Evolutionary conservation across 176 grass and related monocot species (phyloP), one percentile per base, ranked within the genome.

Genomic region (Oryza glaberrima): DNA sequence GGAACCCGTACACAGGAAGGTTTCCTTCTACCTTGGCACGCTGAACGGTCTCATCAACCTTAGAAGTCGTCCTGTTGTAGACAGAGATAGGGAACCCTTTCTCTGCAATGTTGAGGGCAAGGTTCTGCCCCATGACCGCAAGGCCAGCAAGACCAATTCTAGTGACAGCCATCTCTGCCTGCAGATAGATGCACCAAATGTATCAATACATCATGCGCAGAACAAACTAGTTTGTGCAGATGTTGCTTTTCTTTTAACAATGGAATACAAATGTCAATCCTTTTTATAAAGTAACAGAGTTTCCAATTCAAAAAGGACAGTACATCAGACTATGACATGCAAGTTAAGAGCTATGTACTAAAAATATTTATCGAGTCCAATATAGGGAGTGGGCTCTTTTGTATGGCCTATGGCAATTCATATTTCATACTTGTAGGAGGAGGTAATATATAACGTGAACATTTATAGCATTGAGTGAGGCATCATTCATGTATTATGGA

Each of bases 51-150:
- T 95, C 93, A 1, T 95, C 93, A 20, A 93, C 93, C 86, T 95
- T 95, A 85, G 93, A 95, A 30, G 93, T 91, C 0, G 93, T 95
- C 70, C 90, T 87, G 72, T 95, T 95, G 86, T 93, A 95, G 67
- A 95, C 93, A 4, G 93, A 95, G 85, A 95, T 95, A 34, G 93
- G 90, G 83, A 90, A 95, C 12, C 93, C 93, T 90, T 95, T 95
- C 70, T 95, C 90, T 0, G 93, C 93, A 3, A 95, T 92, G 76
- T 95, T 95, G 16, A 95, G 75, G 70, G 93, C 90, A 49, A 95
- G 90, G 90, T 95, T 95, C 84, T 95, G 93, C 41, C 93, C 93
- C 93, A 95, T 95, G 69, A 95, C 93, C 0, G 93, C 93, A 6
- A 92, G 88, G 49, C 93, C 93, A 0, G 85, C 90, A 17, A 95